A percentile compares a stretch with the other conserved stretches of the same genome.
These are phyloP conservation scores for Lachancea cidri DNA, from an alignment of 805 yeast species.

Conservation along the genomic window DNA sequence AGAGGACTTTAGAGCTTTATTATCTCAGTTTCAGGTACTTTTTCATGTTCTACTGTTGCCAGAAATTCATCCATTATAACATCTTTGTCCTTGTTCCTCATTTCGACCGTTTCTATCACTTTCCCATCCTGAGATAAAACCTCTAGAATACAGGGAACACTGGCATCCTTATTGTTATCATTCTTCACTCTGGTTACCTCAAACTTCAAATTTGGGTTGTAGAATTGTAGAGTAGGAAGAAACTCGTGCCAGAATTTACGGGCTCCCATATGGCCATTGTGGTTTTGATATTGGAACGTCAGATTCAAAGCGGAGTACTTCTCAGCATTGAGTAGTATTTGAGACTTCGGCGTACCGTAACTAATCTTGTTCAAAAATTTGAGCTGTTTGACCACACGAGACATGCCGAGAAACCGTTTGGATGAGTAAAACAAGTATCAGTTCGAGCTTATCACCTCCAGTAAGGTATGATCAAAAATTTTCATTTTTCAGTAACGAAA, in stretches of 20 bases:
- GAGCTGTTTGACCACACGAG: conserved; percentile 24
- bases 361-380: conserved; percentile 25
- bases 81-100: conserved; percentile 44
- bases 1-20: conserved; percentile 22
- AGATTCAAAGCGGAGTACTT: conserved; percentile 41
- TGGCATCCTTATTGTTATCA: conserved; percentile 17
- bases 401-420: conserved; percentile 15
- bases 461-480: background rate
- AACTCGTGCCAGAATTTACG: conserved; percentile 69
- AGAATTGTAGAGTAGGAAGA: conserved; percentile 74
- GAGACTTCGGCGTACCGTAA: conserved; percentile 26
- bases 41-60: conserved; percentile 44
- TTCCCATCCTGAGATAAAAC: conserved; percentile 18
- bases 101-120: conserved; percentile 40
- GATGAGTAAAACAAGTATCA: too few species aligned
- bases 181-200: conserved; percentile 51
- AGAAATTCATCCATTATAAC: conserved; percentile 57
- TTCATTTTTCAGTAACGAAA: background rate
- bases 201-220: conserved; percentile 68
- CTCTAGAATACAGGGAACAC: conserved; percentile 28
- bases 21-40: conserved; percentile 41
- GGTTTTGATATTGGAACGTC: conserved; percentile 43
- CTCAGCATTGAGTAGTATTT: conserved; percentile 21
- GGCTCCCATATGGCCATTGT: conserved; percentile 60
- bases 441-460: background rate